Evolutionary conservation across 768 basidiomycete species (phyloP), one percentile per base, ranked within the genome.

Genomic region (Rossbeevera mucosa): DNA sequence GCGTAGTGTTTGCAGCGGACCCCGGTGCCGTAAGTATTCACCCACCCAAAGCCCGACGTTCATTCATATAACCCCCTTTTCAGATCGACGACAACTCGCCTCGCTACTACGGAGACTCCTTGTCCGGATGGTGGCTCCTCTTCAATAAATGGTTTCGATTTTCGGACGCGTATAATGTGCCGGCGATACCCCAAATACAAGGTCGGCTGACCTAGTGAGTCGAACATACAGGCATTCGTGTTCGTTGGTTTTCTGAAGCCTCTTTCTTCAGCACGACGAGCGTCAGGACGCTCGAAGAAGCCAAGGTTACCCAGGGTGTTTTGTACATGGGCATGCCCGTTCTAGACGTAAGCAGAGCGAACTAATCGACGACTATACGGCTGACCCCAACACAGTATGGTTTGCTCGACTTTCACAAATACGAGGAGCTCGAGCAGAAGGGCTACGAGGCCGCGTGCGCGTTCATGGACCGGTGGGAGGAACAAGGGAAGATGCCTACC

Each of bases 71-170:
- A 24, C 44, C 14, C 25, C 33, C 6, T 28, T 1, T 14, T 7
- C 43, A 64, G 82, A 77, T 94, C 52, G 95, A 97, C 63, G 96
- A 99, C 65, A 97, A 95, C 53, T 91, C 91, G 2, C 94, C 95
- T 0, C 80, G 96, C 48, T 86, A 89, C 59, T 96, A 94, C 69
- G 94, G 96, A 5, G 96, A 99, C 62, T 86, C 90, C 1, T 79
- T 99, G 3, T 96, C 94, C 3, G 96, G 96, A 25, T 96, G 91
- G 86, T 97, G 92, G 90, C 79, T 98, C 16, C 73, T 98, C 47
- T 65, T 98, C 54, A 97, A 96, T 67, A 76, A 92, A 47, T 97
- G 84, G 86, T 94, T 94, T 63, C 93, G 93, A 0, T 94, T 94
- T 65, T 88, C 89, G 6, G 82, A 77, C 63, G 81, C 84, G 29